phyloP scores from a whole-genome alignment of 441 rosid genomes.

The Populus hybrid region DNA sequence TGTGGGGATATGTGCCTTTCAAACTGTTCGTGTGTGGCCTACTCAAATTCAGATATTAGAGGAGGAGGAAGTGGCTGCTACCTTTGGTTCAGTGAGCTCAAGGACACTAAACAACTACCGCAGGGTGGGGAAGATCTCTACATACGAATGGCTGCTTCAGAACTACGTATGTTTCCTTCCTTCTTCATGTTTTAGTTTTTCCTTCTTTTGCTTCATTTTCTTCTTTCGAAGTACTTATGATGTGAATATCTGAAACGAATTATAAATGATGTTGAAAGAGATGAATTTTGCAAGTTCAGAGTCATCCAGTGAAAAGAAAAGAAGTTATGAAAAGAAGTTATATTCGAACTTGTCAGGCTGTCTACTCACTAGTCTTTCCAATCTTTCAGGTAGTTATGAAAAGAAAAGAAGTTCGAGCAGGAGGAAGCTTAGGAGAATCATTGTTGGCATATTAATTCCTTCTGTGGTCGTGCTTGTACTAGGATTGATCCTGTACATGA shows the following conservation, averaged over 20 bases:
- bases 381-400: background rate
- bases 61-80: constrained; percentile 54
- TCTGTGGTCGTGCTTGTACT: constrained; percentile 31
- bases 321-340: too few species aligned
- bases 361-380: background rate
- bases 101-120: constrained; percentile 23
- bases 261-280: background rate
- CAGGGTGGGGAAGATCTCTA: constrained; percentile 31
- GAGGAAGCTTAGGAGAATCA: constrained; percentile 44
- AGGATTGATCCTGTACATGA: constrained; percentile 1
- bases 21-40: constrained; percentile 67
- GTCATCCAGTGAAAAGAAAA: background rate
- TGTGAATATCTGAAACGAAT: background rate
- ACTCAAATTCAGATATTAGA: constrained; percentile 44
- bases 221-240: background rate
- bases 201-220: constrained; percentile 6
- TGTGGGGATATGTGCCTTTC: constrained; percentile 43
- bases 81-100: constrained; percentile 37
- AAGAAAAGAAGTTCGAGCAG: constrained; percentile 26
- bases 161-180: constrained; percentile 17
- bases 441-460: constrained; percentile 39
- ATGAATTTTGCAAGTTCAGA: background rate
- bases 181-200: background rate
- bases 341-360: background rate
- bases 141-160: constrained; percentile 30